phyloP scores from a whole-genome alignment of 2,329 filamentous ascomycete genomes.

The Coniochaeta sp. region DNA sequence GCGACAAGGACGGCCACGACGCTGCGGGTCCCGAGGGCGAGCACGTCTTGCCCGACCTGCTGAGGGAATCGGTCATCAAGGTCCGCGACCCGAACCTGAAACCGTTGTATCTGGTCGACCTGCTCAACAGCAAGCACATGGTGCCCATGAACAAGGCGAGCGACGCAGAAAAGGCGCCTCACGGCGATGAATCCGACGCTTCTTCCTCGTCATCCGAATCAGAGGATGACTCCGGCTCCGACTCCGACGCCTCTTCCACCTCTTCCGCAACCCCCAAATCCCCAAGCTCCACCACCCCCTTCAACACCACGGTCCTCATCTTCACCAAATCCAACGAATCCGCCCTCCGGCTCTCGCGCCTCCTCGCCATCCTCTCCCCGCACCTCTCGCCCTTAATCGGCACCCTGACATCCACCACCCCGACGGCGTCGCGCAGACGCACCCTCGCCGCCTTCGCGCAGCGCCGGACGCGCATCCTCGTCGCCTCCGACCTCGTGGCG shows the following conservation, averaged over 20 bases:
- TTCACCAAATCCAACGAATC: conserved; percentile 90
- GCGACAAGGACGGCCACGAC: conserved; percentile 7
- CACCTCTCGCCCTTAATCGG: conserved; percentile 49
- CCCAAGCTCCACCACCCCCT: conserved; percentile 6
- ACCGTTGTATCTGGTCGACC: conserved; percentile 75
- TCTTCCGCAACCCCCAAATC: neutral
- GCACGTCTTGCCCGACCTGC: conserved; percentile 51
- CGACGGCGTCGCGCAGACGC: conserved; percentile 62
- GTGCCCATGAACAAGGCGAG: conserved; percentile 13
- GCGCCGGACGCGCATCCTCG: conserved; percentile 62
- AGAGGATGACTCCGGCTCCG: conserved; percentile 24
- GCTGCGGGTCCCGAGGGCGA: conserved; percentile 33
- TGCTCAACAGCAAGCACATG: conserved; percentile 56
- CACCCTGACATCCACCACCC: conserved; percentile 70
- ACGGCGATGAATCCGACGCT: conserved; percentile 20
- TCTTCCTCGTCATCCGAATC: conserved; percentile 18
- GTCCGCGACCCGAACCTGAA: conserved; percentile 65
- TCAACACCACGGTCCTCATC: conserved; percentile 55
- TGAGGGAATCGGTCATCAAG: conserved; percentile 61
- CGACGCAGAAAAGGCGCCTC: conserved; percentile 26
- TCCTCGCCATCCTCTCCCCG: conserved; percentile 63
- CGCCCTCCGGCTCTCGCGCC: conserved; percentile 75
- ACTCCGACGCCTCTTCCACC: conserved; percentile 11
- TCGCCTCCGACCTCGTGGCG: conserved; percentile 89
- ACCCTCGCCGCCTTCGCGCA: conserved; percentile 60